phyloP scores from a whole-genome alignment of 2,329 filamentous ascomycete species.

The Monosporascus sp. region DNA sequence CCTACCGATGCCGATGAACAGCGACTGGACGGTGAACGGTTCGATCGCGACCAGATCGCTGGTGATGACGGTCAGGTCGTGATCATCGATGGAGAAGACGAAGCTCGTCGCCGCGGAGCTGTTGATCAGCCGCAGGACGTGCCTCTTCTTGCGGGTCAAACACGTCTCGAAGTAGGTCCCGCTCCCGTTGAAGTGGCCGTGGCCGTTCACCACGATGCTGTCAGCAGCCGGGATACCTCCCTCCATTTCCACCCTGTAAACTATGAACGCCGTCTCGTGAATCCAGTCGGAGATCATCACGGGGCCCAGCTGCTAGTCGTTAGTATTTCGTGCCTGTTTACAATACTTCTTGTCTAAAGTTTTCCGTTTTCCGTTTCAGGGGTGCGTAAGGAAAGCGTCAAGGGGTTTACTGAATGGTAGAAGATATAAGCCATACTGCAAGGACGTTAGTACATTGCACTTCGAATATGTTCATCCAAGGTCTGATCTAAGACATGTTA shows the following conservation, averaged over 20 bases:
- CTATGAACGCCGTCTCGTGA: constrained; percentile 21
- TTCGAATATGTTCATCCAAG: neutral
- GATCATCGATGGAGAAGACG: constrained; percentile 40
- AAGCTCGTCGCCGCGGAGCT: constrained; percentile 38
- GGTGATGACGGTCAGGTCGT: constrained; percentile 41
- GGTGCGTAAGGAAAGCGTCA: neutral
- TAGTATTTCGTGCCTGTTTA: neutral
- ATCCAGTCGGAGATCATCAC: constrained; percentile 46
- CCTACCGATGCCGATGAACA: constrained; percentile 39
- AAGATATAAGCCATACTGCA: neutral
- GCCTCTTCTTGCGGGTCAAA: constrained; percentile 31
- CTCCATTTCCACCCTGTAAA: constrained; percentile 12
- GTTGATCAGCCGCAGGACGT: constrained; percentile 41
- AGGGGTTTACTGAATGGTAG: neutral
- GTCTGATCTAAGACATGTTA: neutral
- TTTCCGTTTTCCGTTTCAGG: neutral
- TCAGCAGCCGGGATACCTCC: constrained; percentile 7
- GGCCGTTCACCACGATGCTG: constrained; percentile 34
- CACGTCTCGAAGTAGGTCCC: constrained; percentile 22
- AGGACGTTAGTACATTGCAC: neutral
- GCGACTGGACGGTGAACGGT: constrained; percentile 41
- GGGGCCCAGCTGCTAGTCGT: constrained; percentile 28
- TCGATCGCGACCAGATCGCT: constrained; percentile 42
- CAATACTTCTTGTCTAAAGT: neutral
- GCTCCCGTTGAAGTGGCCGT: constrained; percentile 8